Evolutionary conservation across 192 early-diverging fungal species (phyloP), one percentile per base, ranked within the genome.

Genomic region (Phycomyces nitens): DNA sequence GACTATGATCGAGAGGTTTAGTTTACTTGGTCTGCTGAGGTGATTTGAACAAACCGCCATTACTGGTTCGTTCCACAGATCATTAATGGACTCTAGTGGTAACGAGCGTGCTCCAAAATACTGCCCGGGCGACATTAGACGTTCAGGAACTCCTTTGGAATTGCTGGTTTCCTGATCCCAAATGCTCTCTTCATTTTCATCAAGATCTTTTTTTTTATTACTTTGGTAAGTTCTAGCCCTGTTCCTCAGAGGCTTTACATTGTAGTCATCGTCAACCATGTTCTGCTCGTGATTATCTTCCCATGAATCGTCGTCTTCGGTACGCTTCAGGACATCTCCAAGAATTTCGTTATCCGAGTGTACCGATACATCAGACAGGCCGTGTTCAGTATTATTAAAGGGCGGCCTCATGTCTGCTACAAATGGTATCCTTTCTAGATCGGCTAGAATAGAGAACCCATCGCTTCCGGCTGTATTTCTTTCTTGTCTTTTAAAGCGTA

Each of bases 81-180:
- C 21, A 39, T 58, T 9, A 4, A 58, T 42, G 18, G 56, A 58
- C 1, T 40, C 0, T n/a, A 58, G 34, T 4, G 56, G 56, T 58
- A 58, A 23, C 1, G 56, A 58, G 6, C 56, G 34, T 58, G 56
- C 56, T 5, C 56, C 39, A 58, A 58, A 58, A 22, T 58, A 58
- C 20, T 58, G 39, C 5, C 56, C 56, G 11, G 56, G 56, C 0
- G 56, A 58, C 18, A 47, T 14, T 11, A 14, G 3, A 47, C 44
- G 44, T 47, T 47, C 44, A 47, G 44, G 20, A 15, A 42, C 9
- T 18, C 15, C n/a, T 22, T 3, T 38, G 40, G 3, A 39, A 20
- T 3, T 40, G 34, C 5, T 8, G 34, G 12, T 42, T 58, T 22
- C 18, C n/a, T 58, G 56, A 3, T 47, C 44, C 44, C 44, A 47